A percentile compares a stretch with the other conserved stretches of the same genome.
Conservation (phyloP, 305 asterid species). For the Caryopteris hybrid region DNA sequence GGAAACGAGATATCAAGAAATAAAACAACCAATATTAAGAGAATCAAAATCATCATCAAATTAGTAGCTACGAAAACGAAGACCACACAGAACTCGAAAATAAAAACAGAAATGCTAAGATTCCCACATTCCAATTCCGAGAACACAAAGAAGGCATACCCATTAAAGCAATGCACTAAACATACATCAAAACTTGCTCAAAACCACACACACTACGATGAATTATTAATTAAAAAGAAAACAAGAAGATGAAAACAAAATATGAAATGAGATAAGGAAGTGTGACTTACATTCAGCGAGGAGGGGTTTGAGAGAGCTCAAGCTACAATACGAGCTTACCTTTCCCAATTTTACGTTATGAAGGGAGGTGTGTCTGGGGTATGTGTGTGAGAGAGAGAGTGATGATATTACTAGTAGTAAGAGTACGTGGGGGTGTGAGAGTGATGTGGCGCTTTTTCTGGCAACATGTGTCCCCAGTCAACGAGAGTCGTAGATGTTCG, state of each 20-base stretch:
- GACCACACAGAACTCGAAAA: not conserved
- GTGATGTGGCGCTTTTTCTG: conserved; percentile 14
- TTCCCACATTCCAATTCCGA: not conserved
- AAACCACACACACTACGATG: not conserved
- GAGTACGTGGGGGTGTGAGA: not conserved
- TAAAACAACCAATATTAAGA: not conserved
- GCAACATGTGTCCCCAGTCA: not conserved
- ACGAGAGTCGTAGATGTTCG: conserved; percentile 28
- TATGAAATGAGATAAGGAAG: not conserved
- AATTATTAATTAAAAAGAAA: not conserved
- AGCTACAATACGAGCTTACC: not conserved
- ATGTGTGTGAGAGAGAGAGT: not conserved
- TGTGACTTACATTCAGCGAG: conserved; percentile 15
- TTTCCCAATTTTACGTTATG: conserved; percentile 18
- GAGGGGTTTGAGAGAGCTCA: not conserved
- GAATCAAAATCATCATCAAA: not conserved
- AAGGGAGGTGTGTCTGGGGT: conserved; percentile 12
- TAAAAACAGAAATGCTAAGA: not conserved
- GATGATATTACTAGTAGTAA: not conserved
- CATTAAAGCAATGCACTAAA: not conserved
- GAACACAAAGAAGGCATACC: not conserved
- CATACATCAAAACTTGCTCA: not conserved
- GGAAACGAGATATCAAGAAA: not conserved
- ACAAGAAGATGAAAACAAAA: not conserved
- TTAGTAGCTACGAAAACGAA: not conserved